Evolutionary conservation across 352 stramenopile species (phyloP).

Genomic region (Globisporangium perplexum): DNA sequence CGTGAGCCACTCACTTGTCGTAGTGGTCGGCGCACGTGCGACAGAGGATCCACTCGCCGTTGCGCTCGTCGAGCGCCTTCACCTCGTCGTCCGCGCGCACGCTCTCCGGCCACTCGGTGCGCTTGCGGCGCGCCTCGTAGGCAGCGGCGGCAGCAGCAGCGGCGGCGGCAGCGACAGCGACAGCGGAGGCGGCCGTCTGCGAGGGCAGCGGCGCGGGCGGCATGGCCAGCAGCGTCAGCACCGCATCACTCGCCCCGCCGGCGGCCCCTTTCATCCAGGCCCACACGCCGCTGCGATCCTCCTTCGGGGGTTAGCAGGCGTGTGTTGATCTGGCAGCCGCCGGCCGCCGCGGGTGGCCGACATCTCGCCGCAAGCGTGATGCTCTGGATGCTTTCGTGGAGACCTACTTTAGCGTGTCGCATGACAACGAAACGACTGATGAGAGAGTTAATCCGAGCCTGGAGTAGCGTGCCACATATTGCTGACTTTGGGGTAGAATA

Average conservation of each 20-base stretch:
- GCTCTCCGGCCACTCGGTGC: conserved; percentile 44
- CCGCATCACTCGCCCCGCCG: conserved; percentile 13
- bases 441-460: no score
- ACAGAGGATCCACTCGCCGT: conserved; percentile 66
- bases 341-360: neutral
- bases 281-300: conserved; percentile 14
- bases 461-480: no score
- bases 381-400: no score
- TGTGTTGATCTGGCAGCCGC: conserved; percentile 9
- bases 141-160: neutral
- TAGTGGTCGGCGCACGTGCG: conserved; percentile 53
- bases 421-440: no score
- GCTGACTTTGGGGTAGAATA: no score
- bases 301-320: conserved; percentile 2
- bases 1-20: conserved; percentile 21
- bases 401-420: no score
- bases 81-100: conserved; percentile 47
- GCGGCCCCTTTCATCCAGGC: conserved; percentile 16
- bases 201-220: conserved; percentile 1
- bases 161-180: no score
- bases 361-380: no score
- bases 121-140: conserved; percentile 45
- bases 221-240: conserved; percentile 16
- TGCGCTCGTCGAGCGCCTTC: conserved; percentile 45
- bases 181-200: neutral